Conservation (phyloP, 208 protist genomes). For the Acanthamoeba triangularis region DNA sequence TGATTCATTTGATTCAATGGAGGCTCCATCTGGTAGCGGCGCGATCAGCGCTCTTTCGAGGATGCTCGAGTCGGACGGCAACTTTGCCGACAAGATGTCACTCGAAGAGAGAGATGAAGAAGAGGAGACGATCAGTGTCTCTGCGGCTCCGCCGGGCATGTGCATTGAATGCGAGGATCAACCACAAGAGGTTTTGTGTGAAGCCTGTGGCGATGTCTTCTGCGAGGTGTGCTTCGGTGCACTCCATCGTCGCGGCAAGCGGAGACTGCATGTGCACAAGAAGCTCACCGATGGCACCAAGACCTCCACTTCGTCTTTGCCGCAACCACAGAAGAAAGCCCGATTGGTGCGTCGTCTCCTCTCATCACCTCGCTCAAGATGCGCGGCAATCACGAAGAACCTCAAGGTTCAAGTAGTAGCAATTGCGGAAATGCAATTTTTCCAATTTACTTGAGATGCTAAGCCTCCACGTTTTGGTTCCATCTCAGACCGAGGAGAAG, state of each 20-base stretch:
- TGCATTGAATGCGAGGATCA: slow-evolving; percentile 84
- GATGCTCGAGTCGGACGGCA: slow-evolving; percentile 5
- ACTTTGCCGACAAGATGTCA: slow-evolving; percentile 19
- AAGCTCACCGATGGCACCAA: slow-evolving; percentile 20
- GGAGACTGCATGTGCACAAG: slow-evolving; percentile 13
- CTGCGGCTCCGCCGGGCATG: slow-evolving; percentile 68
- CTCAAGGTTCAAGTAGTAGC: neutral
- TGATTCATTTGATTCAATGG: neutral
- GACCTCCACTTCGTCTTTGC: neutral
- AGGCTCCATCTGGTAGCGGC: neutral
- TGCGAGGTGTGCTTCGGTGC: slow-evolving; percentile 80
- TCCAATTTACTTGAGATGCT: too few relatives aligned
- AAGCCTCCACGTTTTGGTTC: neutral
- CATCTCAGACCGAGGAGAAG: neutral
- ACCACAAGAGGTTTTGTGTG: slow-evolving; percentile 74
- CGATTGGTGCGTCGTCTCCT: neutral
- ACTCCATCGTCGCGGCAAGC: slow-evolving; percentile 78
- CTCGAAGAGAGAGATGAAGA: slow-evolving; percentile 19
- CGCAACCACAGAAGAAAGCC: slow-evolving; percentile 2
- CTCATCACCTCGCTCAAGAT: slow-evolving; percentile 6
- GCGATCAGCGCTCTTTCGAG: neutral
- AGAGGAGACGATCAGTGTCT: neutral
- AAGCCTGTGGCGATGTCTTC: slow-evolving; percentile 77
- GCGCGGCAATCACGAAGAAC: neutral
- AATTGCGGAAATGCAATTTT: neutral